These are phyloP conservation scores for Coriaria nepalensis DNA, from an alignment of 306 rosid genomes.

Conservation along the genomic window DNA sequence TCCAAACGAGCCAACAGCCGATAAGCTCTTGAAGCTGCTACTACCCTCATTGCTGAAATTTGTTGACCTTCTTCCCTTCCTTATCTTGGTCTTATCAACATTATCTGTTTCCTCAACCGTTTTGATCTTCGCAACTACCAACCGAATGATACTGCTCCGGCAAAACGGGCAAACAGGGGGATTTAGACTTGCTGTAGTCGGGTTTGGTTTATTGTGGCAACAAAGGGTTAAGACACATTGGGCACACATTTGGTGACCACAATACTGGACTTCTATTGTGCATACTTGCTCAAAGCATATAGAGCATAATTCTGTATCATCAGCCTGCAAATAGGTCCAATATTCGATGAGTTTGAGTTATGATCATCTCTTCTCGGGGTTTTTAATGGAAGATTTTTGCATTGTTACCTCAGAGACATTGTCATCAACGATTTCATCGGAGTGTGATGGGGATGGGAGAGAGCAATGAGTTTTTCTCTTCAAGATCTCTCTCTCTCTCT, in stretches of 20 bases:
- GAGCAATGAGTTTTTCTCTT: slow-evolving; percentile 39
- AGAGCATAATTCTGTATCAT: slow-evolving; percentile 74
- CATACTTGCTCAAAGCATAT: slow-evolving; percentile 93
- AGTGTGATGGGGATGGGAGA: slow-evolving; percentile 53
- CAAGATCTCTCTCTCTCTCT: slow-evolving; percentile 73
- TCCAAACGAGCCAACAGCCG: slow-evolving; percentile 54
- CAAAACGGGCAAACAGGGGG: slow-evolving; percentile 94
- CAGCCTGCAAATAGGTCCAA: slow-evolving; percentile 41
- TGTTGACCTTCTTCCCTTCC: slow-evolving; percentile 42
- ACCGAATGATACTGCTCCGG: slow-evolving; percentile 54
- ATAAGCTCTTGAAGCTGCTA: slow-evolving; percentile 73
- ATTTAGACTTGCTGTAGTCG: slow-evolving; percentile 42
- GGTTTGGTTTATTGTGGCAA: slow-evolving; percentile 84
- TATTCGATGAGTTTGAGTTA: slow-evolving; percentile 2
- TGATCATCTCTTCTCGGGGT: too few species aligned
- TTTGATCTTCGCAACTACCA: slow-evolving; percentile 44
- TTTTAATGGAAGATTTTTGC: too few species aligned
- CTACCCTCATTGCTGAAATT: slow-evolving; percentile 63
- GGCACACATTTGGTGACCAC: slow-evolving; percentile 98
- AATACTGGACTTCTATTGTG: slow-evolving; percentile 67
- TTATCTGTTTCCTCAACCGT: slow-evolving; percentile 28
- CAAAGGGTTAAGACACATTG: slow-evolving; percentile 88
- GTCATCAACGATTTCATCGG: slow-evolving; percentile 43
- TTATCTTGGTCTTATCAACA: slow-evolving; percentile 41
- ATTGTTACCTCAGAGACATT: slow-evolving; percentile 57